phyloP scores from a whole-genome alignment of 306 rosid genomes.

The Pachyrhizus erosus region DNA sequence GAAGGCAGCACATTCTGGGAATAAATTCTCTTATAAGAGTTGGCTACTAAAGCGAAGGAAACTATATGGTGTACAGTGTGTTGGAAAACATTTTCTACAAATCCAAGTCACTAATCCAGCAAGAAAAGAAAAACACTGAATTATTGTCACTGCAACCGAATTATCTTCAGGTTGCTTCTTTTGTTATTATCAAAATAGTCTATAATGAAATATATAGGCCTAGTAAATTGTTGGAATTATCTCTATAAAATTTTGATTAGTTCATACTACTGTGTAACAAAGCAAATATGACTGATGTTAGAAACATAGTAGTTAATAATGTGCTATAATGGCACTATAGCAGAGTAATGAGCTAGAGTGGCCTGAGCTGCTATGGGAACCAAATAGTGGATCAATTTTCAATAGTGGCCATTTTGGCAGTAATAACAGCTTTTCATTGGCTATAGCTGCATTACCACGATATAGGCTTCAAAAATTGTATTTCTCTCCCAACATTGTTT shows the following conservation, averaged over 20 bases:
- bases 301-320: not conserved
- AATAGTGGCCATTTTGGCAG: no score
- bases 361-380: no score
- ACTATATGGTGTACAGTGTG: not conserved
- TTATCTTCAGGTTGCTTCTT: not conserved
- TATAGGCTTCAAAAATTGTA: no score
- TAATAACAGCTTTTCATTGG: no score
- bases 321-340: no score
- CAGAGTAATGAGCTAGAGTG: no score
- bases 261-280: conserved; percentile 1
- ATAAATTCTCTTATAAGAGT: not conserved
- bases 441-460: no score
- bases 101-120: not conserved
- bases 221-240: not conserved
- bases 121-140: conserved; percentile 3
- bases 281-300: conserved; percentile 14
- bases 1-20: not conserved
- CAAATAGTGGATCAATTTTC: no score
- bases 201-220: not conserved
- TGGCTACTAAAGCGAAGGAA: not conserved
- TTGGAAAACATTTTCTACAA: not conserved
- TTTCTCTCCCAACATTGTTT: no score
- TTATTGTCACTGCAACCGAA: not conserved
- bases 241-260: not conserved
- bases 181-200: conserved; percentile 3